Conservation (phyloP, 306 rosid species). For the Castanopsis chinensis region DNA sequence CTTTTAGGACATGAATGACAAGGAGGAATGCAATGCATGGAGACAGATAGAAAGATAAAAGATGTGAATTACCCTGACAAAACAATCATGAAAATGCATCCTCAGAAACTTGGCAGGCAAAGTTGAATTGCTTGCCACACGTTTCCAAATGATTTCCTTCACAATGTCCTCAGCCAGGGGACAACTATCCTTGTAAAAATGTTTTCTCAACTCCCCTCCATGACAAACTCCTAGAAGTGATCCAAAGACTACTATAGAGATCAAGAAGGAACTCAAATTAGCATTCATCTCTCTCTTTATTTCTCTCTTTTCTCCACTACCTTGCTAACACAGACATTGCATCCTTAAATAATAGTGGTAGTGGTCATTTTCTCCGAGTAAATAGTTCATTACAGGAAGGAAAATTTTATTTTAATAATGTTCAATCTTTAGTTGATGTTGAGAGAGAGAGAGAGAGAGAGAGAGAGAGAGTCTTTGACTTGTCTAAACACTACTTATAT, state of each 20-base stretch:
- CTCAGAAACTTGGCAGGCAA: constrained; percentile 38
- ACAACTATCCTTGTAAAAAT: constrained; percentile 23
- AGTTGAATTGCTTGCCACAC: constrained; percentile 14
- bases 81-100: constrained; percentile 47
- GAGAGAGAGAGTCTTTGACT: neutral
- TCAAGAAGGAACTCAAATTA: constrained; percentile 3
- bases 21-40: too few relatives aligned
- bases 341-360: neutral
- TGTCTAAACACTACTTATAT: neutral
- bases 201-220: neutral
- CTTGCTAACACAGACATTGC: neutral
- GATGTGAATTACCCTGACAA: constrained; percentile 31
- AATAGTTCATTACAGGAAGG: neutral
- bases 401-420: neutral
- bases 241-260: neutral
- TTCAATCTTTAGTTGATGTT: neutral
- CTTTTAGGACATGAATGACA: too few relatives aligned
- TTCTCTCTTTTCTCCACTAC: neutral
- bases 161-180: constrained; percentile 20
- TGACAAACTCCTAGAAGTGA: neutral
- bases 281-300: neutral
- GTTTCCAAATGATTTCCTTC: constrained; percentile 7
- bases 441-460: neutral
- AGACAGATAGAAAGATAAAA: too few relatives aligned
- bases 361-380: neutral